These are phyloP conservation scores for Arachis stenosperma DNA, from an alignment of 306 rosid species.

Conservation along the genomic window DNA sequence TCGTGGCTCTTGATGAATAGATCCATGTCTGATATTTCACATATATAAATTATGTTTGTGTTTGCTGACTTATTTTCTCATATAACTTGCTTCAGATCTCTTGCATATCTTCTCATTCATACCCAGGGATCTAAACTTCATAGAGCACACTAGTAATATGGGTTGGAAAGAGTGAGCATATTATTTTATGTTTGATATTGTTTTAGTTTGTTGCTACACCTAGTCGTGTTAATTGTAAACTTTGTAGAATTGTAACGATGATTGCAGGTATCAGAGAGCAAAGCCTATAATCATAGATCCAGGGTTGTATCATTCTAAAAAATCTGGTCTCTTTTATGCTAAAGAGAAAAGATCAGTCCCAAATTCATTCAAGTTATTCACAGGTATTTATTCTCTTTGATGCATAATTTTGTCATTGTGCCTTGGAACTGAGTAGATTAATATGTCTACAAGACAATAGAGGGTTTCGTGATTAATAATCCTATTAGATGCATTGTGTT, in stretches of 20 bases:
- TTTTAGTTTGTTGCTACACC: constrained; percentile 29
- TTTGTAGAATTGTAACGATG: constrained; percentile 21
- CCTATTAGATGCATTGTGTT: constrained; percentile 18
- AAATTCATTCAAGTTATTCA: constrained; percentile 83
- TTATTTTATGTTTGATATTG: constrained; percentile 7
- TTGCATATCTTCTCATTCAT: constrained; percentile 83
- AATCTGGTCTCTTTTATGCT: constrained; percentile 91
- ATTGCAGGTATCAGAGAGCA: constrained; percentile 72
- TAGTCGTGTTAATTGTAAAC: neutral
- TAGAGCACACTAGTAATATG: constrained; percentile 83
- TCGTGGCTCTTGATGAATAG: constrained; percentile 2
- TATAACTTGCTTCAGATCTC: constrained; percentile 63
- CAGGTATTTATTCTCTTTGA: constrained; percentile 52
- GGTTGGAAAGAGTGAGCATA: constrained; percentile 96
- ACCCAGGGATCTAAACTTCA: constrained; percentile 84
- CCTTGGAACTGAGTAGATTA: constrained; percentile 7
- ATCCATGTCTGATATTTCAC: constrained; percentile 22
- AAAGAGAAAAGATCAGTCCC: constrained; percentile 89
- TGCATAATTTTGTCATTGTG: neutral
- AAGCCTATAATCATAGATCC: constrained; percentile 87
- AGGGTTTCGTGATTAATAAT: neutral
- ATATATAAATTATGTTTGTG: constrained; percentile 10
- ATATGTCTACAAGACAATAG: neutral
- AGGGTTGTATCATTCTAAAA: constrained; percentile 75
- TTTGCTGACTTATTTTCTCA: constrained; percentile 34